Percentiles rank a stretch among this genome's conserved stretches.
These are phyloP conservation scores for Trichosanthes cucumerina DNA, from an alignment of 306 rosid genomes.

Conservation along the genomic window DNA sequence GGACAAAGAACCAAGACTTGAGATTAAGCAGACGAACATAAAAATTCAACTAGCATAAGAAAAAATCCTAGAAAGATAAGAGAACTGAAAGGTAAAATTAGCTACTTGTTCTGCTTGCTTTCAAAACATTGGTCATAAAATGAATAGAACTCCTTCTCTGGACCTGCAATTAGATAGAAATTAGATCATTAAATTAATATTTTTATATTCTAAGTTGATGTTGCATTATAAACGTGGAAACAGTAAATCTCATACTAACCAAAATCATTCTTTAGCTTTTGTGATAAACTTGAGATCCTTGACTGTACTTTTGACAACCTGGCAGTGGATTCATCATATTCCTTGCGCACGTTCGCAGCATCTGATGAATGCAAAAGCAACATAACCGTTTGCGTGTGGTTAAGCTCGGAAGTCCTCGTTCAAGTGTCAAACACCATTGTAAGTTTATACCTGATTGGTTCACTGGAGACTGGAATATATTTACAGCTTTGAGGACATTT, in stretches of 20 bases:
- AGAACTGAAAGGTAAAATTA: conserved; percentile 16
- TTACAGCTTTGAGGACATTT: conserved; percentile 54
- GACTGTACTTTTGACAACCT: conserved; percentile 79
- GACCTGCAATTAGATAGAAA: conserved; percentile 44
- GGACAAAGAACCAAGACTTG: conserved; percentile 21
- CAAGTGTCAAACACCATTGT: conserved; percentile 2
- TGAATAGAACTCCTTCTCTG: conserved; percentile 81
- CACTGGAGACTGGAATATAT: conserved; percentile 80
- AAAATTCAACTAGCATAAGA: conserved; percentile 8
- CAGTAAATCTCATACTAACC: conserved; percentile 46
- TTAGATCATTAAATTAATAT: neutral
- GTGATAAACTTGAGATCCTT: conserved; percentile 68
- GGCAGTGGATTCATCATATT: conserved; percentile 77
- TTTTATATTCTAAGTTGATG: neutral
- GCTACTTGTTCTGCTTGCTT: conserved; percentile 85
- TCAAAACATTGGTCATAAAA: conserved; percentile 81
- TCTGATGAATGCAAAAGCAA: conserved; percentile 41
- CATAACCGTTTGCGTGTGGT: conserved; percentile 6
- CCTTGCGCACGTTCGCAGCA: conserved; percentile 83
- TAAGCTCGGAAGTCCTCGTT: neutral
- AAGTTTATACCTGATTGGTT: conserved; percentile 64
- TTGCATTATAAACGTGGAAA: neutral
- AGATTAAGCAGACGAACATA: neutral
- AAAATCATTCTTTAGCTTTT: conserved; percentile 76
- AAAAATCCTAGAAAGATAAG: neutral